These are phyloP conservation scores for Arctostaphylos glauca DNA, from an alignment of 148 eudicot genomes.

Conservation along the genomic window DNA sequence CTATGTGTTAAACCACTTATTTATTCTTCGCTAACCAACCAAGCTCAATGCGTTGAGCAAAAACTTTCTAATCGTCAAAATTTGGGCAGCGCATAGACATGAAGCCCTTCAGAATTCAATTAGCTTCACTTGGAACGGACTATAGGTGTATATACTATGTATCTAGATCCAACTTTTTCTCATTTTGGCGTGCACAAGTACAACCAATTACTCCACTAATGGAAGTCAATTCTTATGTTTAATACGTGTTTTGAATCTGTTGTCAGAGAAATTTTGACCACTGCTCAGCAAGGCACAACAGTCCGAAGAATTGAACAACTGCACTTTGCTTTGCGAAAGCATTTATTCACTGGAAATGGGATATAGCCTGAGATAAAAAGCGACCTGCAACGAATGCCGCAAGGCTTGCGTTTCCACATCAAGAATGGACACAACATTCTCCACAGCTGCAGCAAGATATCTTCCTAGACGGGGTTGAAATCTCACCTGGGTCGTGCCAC, in stretches of 20 bases:
- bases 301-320: not conserved
- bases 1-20: not conserved
- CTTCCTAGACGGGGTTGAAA: slow-evolving; percentile 87
- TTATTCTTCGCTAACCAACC: not conserved
- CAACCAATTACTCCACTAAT: not conserved
- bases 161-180: not conserved
- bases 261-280: not conserved
- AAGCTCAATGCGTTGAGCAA: not conserved
- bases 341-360: not conserved
- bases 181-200: not conserved
- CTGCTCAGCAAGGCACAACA: not conserved
- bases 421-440: slow-evolving; percentile 70
- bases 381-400: slow-evolving; percentile 70
- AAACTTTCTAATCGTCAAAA: not conserved
- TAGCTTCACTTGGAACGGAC: not conserved
- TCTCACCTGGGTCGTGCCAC: slow-evolving; percentile 65
- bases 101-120: slow-evolving; percentile 1
- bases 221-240: not conserved
- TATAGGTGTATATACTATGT: not conserved
- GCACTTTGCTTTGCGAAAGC: not conserved
- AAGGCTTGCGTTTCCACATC: slow-evolving; percentile 77
- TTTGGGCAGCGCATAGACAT: not conserved
- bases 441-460: slow-evolving; percentile 82
- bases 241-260: not conserved
- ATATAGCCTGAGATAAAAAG: not conserved